A percentile compares a stretch with the other conserved stretches of the same genome.
These are phyloP conservation scores for Sesbania bispinosa DNA, from an alignment of 306 rosid species.

Conservation along the genomic window DNA sequence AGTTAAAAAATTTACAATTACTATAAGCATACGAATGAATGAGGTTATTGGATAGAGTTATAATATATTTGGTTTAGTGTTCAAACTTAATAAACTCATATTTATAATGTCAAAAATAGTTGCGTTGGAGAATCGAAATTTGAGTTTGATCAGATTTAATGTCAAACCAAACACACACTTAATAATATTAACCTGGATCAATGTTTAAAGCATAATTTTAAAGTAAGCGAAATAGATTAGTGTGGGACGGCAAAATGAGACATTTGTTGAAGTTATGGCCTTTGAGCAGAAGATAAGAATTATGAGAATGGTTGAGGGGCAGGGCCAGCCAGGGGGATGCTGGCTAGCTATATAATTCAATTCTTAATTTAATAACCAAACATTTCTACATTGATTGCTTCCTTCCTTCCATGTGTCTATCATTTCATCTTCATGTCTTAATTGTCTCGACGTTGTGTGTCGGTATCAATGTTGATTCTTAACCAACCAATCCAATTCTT, in stretches of 20 bases:
- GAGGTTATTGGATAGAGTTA: too few species aligned
- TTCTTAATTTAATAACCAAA: slow-evolving; percentile 11
- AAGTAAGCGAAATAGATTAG: too few species aligned
- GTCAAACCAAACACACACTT: too few species aligned
- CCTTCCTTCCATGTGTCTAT: background rate
- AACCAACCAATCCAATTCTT: slow-evolving; percentile 42
- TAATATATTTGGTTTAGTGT: too few species aligned
- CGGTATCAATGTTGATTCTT: slow-evolving; percentile 53
- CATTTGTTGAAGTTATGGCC: background rate
- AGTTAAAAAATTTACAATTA: too few species aligned
- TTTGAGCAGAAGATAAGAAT: slow-evolving; percentile 26
- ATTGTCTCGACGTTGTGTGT: slow-evolving; percentile 39
- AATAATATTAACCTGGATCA: too few species aligned
- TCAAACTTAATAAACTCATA: too few species aligned
- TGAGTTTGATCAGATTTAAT: too few species aligned
- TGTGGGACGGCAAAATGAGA: background rate
- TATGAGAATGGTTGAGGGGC: background rate
- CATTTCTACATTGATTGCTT: slow-evolving; percentile 15
- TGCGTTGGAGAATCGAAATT: too few species aligned
- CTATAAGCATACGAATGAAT: background rate
- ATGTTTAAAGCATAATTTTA: too few species aligned
- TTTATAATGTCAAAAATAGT: too few species aligned
- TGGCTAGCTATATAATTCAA: slow-evolving; percentile 19
- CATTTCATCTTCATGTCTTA: slow-evolving; percentile 2
- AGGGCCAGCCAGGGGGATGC: background rate